phyloP scores from a whole-genome alignment of 768 basidiomycete genomes.

The Rubroboletus satanas region DNA sequence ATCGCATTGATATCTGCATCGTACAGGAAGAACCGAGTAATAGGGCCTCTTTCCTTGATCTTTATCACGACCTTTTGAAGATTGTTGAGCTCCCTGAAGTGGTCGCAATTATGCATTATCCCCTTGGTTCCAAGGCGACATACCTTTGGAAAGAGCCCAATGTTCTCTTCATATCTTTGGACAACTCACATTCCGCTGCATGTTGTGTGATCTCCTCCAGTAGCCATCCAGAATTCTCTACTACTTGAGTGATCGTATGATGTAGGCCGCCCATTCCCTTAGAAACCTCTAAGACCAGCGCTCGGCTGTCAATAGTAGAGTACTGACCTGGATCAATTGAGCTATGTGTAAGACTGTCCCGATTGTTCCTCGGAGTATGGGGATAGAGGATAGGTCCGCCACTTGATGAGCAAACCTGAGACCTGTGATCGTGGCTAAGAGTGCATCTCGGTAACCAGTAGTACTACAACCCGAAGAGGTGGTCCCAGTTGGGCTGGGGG shows the following conservation, averaged over 20 bases:
- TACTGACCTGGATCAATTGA: conserved; percentile 6
- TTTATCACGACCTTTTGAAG: conserved; percentile 7
- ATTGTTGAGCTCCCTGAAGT: conserved; percentile 4
- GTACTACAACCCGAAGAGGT: conserved; percentile 1
- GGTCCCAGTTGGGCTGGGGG: not conserved
- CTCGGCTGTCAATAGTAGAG: not conserved
- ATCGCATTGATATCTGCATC: conserved; percentile 9
- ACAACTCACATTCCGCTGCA: not conserved
- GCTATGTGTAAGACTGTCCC: conserved; percentile 7
- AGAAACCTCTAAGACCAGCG: not conserved
- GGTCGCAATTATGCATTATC: not conserved
- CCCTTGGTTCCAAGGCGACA: not conserved
- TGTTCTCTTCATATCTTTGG: conserved; percentile 1
- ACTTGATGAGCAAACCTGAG: conserved; percentile 7
- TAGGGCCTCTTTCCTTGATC: not conserved
- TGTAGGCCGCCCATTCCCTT: conserved; percentile 13
- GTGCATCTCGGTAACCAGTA: not conserved
- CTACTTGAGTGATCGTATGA: conserved; percentile 10
- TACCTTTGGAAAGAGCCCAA: conserved; percentile 7
- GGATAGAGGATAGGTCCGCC: conserved; percentile 1
- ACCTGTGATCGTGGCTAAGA: not conserved
- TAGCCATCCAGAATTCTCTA: conserved; percentile 14
- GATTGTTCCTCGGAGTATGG: conserved; percentile 8
- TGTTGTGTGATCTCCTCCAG: conserved; percentile 8
- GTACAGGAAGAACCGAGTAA: conserved; percentile 8